phyloP scores from a whole-genome alignment of 2,329 filamentous ascomycete species.

The Pezicula neosporulosa region DNA sequence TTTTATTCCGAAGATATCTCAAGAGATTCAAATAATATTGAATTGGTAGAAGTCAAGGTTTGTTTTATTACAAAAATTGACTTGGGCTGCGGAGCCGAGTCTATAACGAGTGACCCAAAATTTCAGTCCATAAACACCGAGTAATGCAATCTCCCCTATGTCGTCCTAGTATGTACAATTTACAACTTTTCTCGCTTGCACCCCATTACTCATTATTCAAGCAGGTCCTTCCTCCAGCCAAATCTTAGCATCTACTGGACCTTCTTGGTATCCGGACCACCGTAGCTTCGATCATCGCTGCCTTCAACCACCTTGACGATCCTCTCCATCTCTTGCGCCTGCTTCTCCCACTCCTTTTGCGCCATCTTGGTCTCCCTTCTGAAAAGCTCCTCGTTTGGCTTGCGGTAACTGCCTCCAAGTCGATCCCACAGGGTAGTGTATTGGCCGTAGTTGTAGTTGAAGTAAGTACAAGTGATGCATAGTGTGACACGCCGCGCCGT shows the following conservation, averaged over 20 bases:
- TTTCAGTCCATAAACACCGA: no score
- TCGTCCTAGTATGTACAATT: neutral
- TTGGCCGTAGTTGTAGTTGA: conserved; percentile 92
- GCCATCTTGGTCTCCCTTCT: conserved; percentile 82
- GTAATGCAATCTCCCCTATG: neutral
- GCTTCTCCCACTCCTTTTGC: conserved; percentile 73
- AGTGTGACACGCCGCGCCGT: conserved; percentile 91
- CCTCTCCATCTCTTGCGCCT: conserved; percentile 71
- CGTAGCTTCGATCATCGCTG: conserved; percentile 27
- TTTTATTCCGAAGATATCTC: no score
- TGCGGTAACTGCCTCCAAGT: conserved; percentile 79
- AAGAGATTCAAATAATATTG: no score
- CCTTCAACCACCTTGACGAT: conserved; percentile 50
- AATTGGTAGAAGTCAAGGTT: no score
- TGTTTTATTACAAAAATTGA: no score
- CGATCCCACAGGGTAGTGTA: conserved; percentile 93
- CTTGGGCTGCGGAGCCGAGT: no score
- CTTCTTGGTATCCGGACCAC: conserved; percentile 1
- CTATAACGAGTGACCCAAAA: no score
- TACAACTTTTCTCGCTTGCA: neutral
- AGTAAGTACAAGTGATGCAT: conserved; percentile 87
- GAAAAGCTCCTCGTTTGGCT: conserved; percentile 84
- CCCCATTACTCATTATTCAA: neutral
- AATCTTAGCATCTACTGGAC: neutral
- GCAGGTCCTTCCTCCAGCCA: neutral